Conservation (phyloP, 768 basidiomycete genomes). For the Candolleomyces eurysporus region DNA sequence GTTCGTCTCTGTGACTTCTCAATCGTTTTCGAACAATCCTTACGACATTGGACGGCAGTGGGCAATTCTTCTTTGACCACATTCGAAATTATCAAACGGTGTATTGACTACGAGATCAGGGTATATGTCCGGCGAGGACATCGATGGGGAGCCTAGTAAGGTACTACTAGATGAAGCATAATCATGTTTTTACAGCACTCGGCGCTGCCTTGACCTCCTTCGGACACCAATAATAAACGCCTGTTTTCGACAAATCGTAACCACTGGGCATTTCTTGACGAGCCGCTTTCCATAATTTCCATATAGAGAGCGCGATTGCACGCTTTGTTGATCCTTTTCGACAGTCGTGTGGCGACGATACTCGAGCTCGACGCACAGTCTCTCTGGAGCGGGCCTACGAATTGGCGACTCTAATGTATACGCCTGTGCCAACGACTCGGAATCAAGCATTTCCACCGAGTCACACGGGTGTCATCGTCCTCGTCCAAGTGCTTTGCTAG, state of each 20-base stretch:
- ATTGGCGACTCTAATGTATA: background rate
- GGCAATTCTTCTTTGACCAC: no score
- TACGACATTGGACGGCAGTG: no score
- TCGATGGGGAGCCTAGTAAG: no score
- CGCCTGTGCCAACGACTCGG: background rate
- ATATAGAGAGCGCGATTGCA: background rate
- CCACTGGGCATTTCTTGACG: background rate
- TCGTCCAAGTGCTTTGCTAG: slow-evolving; percentile 1
- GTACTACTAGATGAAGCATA: no score
- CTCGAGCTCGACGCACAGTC: background rate
- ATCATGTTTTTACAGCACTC: no score
- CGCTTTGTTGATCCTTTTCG: background rate
- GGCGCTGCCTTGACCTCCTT: no score
- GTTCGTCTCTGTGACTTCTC: no score
- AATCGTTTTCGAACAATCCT: no score
- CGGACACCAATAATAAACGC: background rate
- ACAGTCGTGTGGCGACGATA: background rate
- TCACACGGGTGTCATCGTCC: background rate
- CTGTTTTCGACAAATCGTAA: background rate
- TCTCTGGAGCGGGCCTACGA: background rate
- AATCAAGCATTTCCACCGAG: background rate
- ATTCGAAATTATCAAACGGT: no score
- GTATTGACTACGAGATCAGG: no score
- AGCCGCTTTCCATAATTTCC: background rate
- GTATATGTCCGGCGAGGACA: no score